A percentile compares a stretch with the other conserved stretches of the same genome.
phyloP scores from a whole-genome alignment of 2,329 filamentous ascomycete genomes.

The Sarocladiaceae sp. region DNA sequence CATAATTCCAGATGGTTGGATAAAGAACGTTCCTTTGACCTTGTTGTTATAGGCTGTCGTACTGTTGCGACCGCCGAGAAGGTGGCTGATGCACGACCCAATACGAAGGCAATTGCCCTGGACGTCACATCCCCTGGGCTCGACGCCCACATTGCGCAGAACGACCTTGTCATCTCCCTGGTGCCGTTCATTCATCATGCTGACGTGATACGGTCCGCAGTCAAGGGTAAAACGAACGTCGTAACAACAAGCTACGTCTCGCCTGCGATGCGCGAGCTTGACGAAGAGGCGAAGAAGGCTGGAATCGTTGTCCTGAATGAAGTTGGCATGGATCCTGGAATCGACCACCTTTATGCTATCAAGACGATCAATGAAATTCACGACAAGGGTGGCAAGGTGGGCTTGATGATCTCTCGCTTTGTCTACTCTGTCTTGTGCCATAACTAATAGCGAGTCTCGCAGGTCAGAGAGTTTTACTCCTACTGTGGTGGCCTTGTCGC shows the following conservation, averaged over 20 bases:
- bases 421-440: not conserved
- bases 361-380: conserved; percentile 66
- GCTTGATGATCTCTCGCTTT: not conserved
- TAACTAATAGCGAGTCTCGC: not conserved
- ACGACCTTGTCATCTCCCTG: conserved; percentile 20
- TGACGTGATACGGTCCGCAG: conserved; percentile 62
- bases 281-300: conserved; percentile 56
- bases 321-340: conserved; percentile 57
- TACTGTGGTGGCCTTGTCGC: conserved; percentile 62
- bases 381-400: conserved; percentile 56
- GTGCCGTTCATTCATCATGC: conserved; percentile 21
- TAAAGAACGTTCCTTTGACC: not conserved
- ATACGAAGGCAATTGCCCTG: conserved; percentile 13
- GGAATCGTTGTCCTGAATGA: conserved; percentile 73
- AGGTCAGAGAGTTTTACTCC: conserved; percentile 57
- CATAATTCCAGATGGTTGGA: too few relatives aligned
- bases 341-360: conserved; percentile 57
- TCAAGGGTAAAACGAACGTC: conserved; percentile 66
- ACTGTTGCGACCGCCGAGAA: conserved; percentile 11
- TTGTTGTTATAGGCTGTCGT: conserved; percentile 12
- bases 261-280: conserved; percentile 63
- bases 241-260: conserved; percentile 74
- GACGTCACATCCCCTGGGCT: conserved; percentile 16
- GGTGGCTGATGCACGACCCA: not conserved
- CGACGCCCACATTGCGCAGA: conserved; percentile 12